Evolutionary conservation across 2,329 filamentous ascomycete species (phyloP), one percentile per base, ranked within the genome.

Genomic region (Hymenoscyphus fraxineus): DNA sequence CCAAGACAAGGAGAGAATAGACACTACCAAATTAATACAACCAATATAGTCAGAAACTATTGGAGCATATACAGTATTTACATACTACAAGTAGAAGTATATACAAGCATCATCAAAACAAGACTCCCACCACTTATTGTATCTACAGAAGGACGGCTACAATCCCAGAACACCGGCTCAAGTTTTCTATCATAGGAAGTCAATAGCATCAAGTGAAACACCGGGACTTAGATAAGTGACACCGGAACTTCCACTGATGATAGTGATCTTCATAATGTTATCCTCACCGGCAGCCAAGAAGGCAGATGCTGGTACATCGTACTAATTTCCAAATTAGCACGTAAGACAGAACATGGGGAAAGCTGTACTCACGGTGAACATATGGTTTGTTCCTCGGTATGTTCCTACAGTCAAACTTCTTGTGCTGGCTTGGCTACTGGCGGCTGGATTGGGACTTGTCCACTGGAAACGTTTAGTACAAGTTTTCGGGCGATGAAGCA

Each of bases 331-430:
- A 3, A 13, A 9, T 51, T 22, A 54, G 19, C 47, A 27, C 7
- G 22, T 13, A 27, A 22, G 1, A 54, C 22, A 12, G 10, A 54
- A 27, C 13, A 22, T 9, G 19, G 19, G 9, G 22, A 27, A 22
- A 12, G 19, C 13, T 13, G 12, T 13, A 54, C 47, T 19, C 13
- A 54, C 47, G 19, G 61, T 63, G 41, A 63, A 61, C 41, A 66
- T 47, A n/a, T 39, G n/a, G 39, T 66, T 66, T 3, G 61, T 66
- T 0, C 87, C 87, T 5, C 85, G 78, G 71, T 89, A 90, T 0
- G 86, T 85, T 10, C 87, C 88, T 3, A 88, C 79, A 0, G 87
- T 90, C 2, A 89, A 81, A 16, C 87, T 87, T 16, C 87, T 81
- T 3, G 83, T 86, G 72, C 89, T 81, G 57, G 90, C 84, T 76